Base-by-base conservation (phyloP, 768 basidiomycete species). In the Agaricus sinodeliciosus region DNA sequence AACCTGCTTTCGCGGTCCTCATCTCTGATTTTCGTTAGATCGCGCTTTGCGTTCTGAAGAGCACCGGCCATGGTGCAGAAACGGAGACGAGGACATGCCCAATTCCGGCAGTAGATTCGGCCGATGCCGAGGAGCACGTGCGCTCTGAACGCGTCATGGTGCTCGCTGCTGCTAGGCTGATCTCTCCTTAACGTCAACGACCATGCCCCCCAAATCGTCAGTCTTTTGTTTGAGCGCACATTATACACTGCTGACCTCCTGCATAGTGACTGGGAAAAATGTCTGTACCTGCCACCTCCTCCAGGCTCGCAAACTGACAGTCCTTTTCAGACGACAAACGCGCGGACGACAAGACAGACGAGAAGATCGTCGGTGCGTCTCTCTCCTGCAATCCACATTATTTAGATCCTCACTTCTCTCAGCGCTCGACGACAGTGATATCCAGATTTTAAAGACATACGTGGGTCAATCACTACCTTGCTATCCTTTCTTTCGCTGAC, bases 401-500 rank as follows among this genome's bases (percentile, higher is more conserved):
- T 43, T 26, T 25, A 31, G 19, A 31, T 9, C 3, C 59, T 63
- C 25, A 67, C 43, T 3, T 26, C 2, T 48, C 3, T 55, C 16
- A 96, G 95, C 87, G 47, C 84, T 99, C 57, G 96, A 98, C 65
- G 95, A 97, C 62, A 93, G 91, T 59, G 96, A 98, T 66, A 99
- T 99, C 47, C 95, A 98, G 68, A 96, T 99, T 60, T 82, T 99
- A 58, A 96, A 97, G 75, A 99, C 95, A 55, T 98, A 98, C 69
- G 95, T 92, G 69, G 55, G 84, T 60, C 34, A 26, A 25, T 8
- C 48, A 16, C 41, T 18, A 34, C 4, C 36, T 16, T 25, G 34
- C 31, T 11, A 31, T 27, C 9, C 26, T 44, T 44, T 36, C 50
- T 42, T 42, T 25, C 15, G 37, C 41, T 50, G 11, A 59, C 49